Evolutionary conservation across 2,329 filamentous ascomycete genomes (phyloP), one percentile per base, ranked within the genome.

Genomic region (Tolypocladium amazonense): DNA sequence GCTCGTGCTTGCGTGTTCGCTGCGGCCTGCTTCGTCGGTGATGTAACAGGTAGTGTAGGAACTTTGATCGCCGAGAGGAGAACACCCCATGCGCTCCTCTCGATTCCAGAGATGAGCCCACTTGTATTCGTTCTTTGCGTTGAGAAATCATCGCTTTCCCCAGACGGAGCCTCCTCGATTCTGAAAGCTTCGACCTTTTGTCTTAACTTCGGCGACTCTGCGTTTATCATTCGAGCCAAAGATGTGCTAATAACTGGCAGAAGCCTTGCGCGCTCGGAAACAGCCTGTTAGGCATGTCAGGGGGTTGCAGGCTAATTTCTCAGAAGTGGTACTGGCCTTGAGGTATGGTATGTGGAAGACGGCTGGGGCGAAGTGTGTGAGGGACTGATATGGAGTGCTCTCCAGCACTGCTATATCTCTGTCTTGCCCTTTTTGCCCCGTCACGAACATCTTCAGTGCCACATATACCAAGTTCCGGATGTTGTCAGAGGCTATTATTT

Each of bases 341-440:
- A 76, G 65, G 64, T 75, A 74, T 20, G 66, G 63, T 33, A 72
- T 64, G 56, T 75, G 64, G 35, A 76, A 76, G 20, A 76, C 71
- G 20, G 71, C 71, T 0, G 75, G 75, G 4, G 67, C 67, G 7
- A 76, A 54, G 3, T 59, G 60, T 2, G 62, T 62, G 12, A 76
- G 64, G 9, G 70, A 66, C 15, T 62, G 62, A 4, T 63, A 50
- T 20, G 62, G 50, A 14, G 53, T 64, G n/a, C 59, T 60, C 2
- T 64, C 59, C 7, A 60, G 23, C 1, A 68, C 58, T 53, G 59
- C 61, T 7, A 73, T 60, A 0, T 65, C 66, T 43, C 61, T 65
- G 12, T 64, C 64, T 35, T 59, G 65, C 53, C 63, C 67, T 3
- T 54, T 61, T 11, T 62, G 62, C 1, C 71, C 71, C 12, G 69